Evolutionary conservation across 2,329 filamentous ascomycete species (phyloP), one percentile per base, ranked within the genome.

Genomic region (Alternaria sp.): DNA sequence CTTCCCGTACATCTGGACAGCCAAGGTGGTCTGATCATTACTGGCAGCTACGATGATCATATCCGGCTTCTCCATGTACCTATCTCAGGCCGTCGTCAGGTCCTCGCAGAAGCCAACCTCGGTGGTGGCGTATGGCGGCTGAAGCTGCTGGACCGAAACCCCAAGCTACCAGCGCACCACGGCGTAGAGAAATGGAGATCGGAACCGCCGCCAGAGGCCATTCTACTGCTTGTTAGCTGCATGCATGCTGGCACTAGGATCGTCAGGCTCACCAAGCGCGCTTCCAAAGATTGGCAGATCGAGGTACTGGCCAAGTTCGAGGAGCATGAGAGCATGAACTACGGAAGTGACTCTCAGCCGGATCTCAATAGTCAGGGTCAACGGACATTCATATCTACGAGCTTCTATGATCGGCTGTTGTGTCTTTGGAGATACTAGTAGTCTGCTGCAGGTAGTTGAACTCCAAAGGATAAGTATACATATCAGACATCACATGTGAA

Each of bases 311-410:
- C 86, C 0, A 86, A 85, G 56, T 97, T 97, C 73, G 91, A 93
- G 70, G 91, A 95, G 76, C 93, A 97, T 77, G 85, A 91, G 81
- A 97, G 93, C 77, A 97, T 97, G 93, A 97, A 97, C 73, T 98
- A 98, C 77, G 94, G 91, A 7, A 92, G 91, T 71, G 93, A 94
- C 79, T 87, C 89, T 62, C 84, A 87, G 67, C 85, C 85, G 2
- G 73, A 25, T 1, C 51, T 73, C 15, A 70, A 71, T 60, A 23
- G 57, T 7, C 70, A 73, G 56, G 69, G 67, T 4, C 65, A 73
- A 51, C 75, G 73, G 61, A 80, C 82, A 19, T 86, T 89, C 69
- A 82, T 93, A 1, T 91, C 90, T 21, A 93, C 90, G 1, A 93
- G 91, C 76, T 94, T 93, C 70, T 93, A 93, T 68, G 91, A 93